Evolutionary conservation across 768 basidiomycete species (phyloP), one percentile per base, ranked within the genome.

Genomic region (Mycena sanguinolenta): DNA sequence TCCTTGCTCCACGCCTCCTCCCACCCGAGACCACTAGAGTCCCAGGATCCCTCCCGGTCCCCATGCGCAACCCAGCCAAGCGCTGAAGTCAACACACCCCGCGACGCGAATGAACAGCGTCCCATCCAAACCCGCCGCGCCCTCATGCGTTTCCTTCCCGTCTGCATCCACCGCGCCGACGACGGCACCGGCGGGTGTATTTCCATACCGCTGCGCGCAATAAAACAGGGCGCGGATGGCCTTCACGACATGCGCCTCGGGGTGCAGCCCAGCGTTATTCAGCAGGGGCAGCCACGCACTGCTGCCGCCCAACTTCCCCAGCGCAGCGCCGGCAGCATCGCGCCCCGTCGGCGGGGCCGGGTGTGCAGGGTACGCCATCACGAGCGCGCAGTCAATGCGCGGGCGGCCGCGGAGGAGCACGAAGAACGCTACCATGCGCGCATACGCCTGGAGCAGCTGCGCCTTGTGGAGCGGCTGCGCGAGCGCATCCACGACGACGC

Each of bases 31-130:
- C 90, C 89, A 75, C 86, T 88, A 32, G 84, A 68, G 77, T 90
- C 89, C 90, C 90, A 91, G 38, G 73, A 65, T 2, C 74, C 49
- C 21, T 86, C 84, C 49, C 78, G 68, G 76, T 90, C 84, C 4
- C 89, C 89, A 78, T 86, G 79, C 10, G 80, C 75, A 1, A 86
- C 84, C 90, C 89, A 91, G 0, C 90, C 88, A 71, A 90, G 77
- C 16, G 79, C 84, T 55, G 89, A 81, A 85, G 89, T 84, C 78
- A 89, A 71, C 27, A 89, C 82, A 1, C 89, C 89, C 89, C 6
- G 89, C 90, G 21, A 88, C 85, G 50, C 89, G 79, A 9, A 88
- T 83, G 73, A 91, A 91, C 28, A 90, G 65, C 2, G 88, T 86
- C 6, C 90, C 90, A 74, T 91, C 89, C 60, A 90, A 66, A 65